These are phyloP conservation scores for Fusarium caatingaense DNA, from an alignment of 2,329 filamentous ascomycete species.

Conservation along the genomic window DNA sequence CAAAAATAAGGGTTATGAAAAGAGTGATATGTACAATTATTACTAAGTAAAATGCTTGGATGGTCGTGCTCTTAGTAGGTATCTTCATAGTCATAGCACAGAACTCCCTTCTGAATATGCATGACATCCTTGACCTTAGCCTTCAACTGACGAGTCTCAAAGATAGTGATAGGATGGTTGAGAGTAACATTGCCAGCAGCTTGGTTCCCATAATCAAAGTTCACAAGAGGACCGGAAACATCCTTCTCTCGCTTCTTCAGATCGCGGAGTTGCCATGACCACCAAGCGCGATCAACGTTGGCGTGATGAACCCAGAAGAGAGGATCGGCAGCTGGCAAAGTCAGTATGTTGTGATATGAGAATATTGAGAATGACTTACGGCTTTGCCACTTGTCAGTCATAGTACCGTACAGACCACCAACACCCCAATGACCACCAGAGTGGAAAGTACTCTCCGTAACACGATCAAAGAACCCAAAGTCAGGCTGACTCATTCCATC, in stretches of 20 bases:
- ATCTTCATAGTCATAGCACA: slow-evolving; percentile 26
- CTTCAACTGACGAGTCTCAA: slow-evolving; percentile 16
- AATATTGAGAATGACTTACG: neutral
- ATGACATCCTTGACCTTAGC: slow-evolving; percentile 23
- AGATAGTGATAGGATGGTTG: neutral
- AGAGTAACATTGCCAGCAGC: slow-evolving; percentile 17
- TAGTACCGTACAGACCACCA: slow-evolving; percentile 47
- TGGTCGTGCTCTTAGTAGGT: neutral
- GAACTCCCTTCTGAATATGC: slow-evolving; percentile 17
- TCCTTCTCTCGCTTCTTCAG: slow-evolving; percentile 22
- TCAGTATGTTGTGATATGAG: neutral
- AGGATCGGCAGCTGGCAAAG: slow-evolving; percentile 33
- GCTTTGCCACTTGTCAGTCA: slow-evolving; percentile 34
- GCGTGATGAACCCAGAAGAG: slow-evolving; percentile 48
- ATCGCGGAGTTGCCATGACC: slow-evolving; percentile 31
- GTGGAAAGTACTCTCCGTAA: slow-evolving; percentile 44
- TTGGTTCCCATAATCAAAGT: slow-evolving; percentile 29
- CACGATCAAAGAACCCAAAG: slow-evolving; percentile 29
- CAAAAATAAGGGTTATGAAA: neutral
- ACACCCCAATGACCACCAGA: slow-evolving; percentile 44
- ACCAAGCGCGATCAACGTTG: slow-evolving; percentile 47
- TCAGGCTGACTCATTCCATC: slow-evolving; percentile 40
- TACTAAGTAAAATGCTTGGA: neutral
- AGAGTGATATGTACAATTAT: neutral
- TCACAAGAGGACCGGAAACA: slow-evolving; percentile 26